A percentile compares a stretch with the other conserved stretches of the same genome.
Evolutionary conservation across 2,329 filamentous ascomycete genomes (phyloP).

Genomic region (Davidsoniella eucalypti): DNA sequence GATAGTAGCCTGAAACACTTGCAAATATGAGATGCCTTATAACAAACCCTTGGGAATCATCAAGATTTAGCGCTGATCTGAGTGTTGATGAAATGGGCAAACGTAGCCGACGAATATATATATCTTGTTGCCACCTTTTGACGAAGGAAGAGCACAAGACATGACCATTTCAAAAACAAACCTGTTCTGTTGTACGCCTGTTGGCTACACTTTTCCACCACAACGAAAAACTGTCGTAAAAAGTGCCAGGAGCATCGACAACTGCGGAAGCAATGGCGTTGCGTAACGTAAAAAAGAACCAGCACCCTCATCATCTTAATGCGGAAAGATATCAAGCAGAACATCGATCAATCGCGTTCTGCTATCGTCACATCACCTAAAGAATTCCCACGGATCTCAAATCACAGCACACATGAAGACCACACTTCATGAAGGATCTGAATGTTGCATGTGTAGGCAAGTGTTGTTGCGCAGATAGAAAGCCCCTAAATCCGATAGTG

Average conservation of each 20-base stretch:
- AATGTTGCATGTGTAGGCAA: conserved; percentile 39
- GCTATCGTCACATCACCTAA: conserved; percentile 6
- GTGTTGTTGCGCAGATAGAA: conserved; percentile 72
- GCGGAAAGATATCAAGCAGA: conserved; percentile 4
- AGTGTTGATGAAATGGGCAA: conserved; percentile 6
- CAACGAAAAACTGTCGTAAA: neutral
- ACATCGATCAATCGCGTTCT: conserved; percentile 3
- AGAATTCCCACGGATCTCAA: conserved; percentile 7
- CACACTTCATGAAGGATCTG: conserved; percentile 30
- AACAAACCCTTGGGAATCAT: conserved; percentile 11
- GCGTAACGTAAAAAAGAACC: conserved; percentile 12
- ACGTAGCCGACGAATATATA: neutral
- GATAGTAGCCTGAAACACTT: conserved; percentile 9
- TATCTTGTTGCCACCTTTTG: conserved; percentile 3
- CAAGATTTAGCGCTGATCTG: conserved; percentile 8
- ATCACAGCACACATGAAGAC: conserved; percentile 57
- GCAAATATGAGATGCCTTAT: neutral
- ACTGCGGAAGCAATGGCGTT: conserved; percentile 8
- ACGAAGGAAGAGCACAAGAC: conserved; percentile 1
- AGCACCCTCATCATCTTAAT: conserved; percentile 9
- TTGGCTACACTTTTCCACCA: neutral
- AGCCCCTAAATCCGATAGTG: conserved; percentile 85
- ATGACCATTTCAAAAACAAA: conserved; percentile 12
- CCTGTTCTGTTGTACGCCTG: conserved; percentile 13
- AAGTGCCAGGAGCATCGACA: conserved; percentile 7